These are phyloP conservation scores for Phytophthora constricta DNA, from an alignment of 352 stramenopile species.

Conservation along the genomic window DNA sequence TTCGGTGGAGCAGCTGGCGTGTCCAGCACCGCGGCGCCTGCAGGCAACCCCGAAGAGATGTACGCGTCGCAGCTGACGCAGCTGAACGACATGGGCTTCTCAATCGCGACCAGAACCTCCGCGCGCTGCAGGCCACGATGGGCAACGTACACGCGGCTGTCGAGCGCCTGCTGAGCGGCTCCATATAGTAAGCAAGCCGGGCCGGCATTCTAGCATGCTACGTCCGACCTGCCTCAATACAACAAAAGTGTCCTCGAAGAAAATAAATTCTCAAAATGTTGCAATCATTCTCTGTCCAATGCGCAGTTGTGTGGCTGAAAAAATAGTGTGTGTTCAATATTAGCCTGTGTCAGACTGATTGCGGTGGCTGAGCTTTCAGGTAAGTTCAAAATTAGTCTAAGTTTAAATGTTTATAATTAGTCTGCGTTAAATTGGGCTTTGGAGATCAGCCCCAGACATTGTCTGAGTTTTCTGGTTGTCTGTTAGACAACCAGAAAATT, in stretches of 20 bases:
- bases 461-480: too few relatives aligned
- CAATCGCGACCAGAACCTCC: slow-evolving; percentile 89
- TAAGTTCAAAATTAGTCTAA: too few relatives aligned
- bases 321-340: too few relatives aligned
- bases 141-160: slow-evolving; percentile 92
- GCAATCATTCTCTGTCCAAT: too few relatives aligned
- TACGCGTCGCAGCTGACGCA: slow-evolving; percentile 91
- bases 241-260: not conserved
- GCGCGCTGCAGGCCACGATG: slow-evolving; percentile 81
- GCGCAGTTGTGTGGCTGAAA: too few relatives aligned
- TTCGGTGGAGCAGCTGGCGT: slow-evolving; percentile 20
- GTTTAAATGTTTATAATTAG: too few relatives aligned
- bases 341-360: too few relatives aligned
- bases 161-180: slow-evolving; percentile 85
- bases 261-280: too few relatives aligned
- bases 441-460: too few relatives aligned
- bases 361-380: too few relatives aligned
- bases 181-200: slow-evolving; percentile 41
- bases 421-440: too few relatives aligned
- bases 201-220: not conserved
- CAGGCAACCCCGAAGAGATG: slow-evolving; percentile 78
- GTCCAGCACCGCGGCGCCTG: slow-evolving; percentile 33
- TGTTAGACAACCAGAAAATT: too few relatives aligned
- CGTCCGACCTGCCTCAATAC: not conserved
- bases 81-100: slow-evolving; percentile 92